Evolutionary conservation across 2,329 filamentous ascomycete genomes (phyloP).

Genomic region (Alternaria ethzedia): DNA sequence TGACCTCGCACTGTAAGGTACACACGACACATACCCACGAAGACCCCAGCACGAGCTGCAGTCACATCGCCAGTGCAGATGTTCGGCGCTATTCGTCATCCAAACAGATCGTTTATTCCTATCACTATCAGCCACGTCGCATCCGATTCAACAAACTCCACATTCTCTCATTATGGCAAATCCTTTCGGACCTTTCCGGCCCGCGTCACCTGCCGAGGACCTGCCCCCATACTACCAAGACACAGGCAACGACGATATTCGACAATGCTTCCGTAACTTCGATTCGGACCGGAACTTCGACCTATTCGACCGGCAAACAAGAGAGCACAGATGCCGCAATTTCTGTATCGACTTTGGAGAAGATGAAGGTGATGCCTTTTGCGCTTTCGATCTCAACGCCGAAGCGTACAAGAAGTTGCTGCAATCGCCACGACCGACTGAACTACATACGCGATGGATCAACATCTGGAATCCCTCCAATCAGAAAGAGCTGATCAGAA

Average conservation of each 20-base stretch:
- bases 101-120: conserved; percentile 2
- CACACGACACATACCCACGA: conserved; percentile 22
- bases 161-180: conserved; percentile 26
- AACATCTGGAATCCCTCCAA: conserved; percentile 73
- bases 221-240: conserved; percentile 46
- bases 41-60: conserved; percentile 33
- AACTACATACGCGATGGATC: conserved; percentile 71
- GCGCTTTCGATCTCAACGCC: conserved; percentile 61
- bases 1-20: conserved; percentile 33
- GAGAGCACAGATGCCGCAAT: conserved; percentile 56
- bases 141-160: background rate
- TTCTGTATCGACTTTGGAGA: conserved; percentile 71
- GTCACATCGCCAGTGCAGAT: conserved; percentile 18
- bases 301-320: conserved; percentile 51
- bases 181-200: conserved; percentile 35
- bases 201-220: conserved; percentile 33
- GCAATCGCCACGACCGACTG: conserved; percentile 52
- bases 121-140: background rate
- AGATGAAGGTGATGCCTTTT: conserved; percentile 59
- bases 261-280: conserved; percentile 59
- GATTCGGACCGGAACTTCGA: conserved; percentile 59
- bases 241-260: conserved; percentile 41
- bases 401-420: conserved; percentile 51
- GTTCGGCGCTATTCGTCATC: conserved; percentile 6
- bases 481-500: conserved; percentile 63